Evolutionary conservation across 202 grass and related monocot genomes (phyloP), one percentile per base, ranked within the genome.

Genomic region (Schoenoplectus triqueter): DNA sequence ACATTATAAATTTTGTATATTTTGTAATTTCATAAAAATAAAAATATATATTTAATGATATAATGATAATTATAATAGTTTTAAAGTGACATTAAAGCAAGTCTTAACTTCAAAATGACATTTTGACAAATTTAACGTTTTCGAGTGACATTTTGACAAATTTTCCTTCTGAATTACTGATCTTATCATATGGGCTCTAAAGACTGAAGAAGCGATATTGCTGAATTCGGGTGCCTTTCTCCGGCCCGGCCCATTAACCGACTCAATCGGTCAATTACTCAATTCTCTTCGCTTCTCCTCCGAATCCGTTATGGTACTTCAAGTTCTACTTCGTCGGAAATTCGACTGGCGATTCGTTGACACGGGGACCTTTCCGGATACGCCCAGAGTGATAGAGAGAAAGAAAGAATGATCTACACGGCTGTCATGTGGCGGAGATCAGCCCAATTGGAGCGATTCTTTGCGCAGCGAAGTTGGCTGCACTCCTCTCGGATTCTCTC

Each of bases 401-500:
- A 7, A 56, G 49, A 18, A 79, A 17, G 22, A 44, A 79, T 18
- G 55, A 79, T 31, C 14, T 79, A 44, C 39, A 4, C 31, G 75
- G 14, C 75, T 61, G 6, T 78, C 14, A 42, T 45, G 39, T 18
- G 20, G 49, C 81, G 66, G 13, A 83, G 64, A 17, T 69, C 45
- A 14, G 0, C 50, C 8, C 21, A 45, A 57, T 48, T 9, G 49
- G 51, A 40, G 65, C 47, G 3, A 2, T 41, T 83, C 17, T 57
- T 67, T 19, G 15, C 48, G 21, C 81, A 46, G 20, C 21, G 21
- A 1, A 70, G 81, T n/a, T 57, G 10, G 22, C 21, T 83, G 15
- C 65, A 71, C 66, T 52, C 63, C 0, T 83, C 62, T 70, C 81
- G 47, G 22, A 42, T 83, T 69, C 64, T 83, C 18, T 69, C 20